phyloP scores from a whole-genome alignment of 2,329 filamentous ascomycete species.

The Eurotiales sp. region DNA sequence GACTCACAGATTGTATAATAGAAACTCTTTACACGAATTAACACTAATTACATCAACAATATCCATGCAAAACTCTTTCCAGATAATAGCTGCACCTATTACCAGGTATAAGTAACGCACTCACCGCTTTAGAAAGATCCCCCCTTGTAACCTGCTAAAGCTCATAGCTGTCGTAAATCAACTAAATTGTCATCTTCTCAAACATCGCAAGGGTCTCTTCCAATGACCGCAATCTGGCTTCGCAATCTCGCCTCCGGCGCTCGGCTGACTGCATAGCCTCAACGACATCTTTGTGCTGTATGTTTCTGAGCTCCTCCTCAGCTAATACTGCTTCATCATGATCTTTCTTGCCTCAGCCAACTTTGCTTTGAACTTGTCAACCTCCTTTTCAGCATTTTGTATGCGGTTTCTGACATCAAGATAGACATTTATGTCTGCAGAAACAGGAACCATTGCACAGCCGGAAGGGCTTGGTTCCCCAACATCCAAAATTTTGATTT shows the following conservation, averaged over 20 bases:
- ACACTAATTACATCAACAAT: too few species aligned
- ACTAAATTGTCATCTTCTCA: too few species aligned
- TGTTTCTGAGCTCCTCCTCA: not conserved
- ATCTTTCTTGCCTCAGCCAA: slow-evolving; percentile 8
- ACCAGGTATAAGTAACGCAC: too few species aligned
- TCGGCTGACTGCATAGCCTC: not conserved
- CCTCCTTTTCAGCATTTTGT: slow-evolving; percentile 13
- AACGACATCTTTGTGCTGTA: not conserved
- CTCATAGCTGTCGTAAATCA: too few species aligned
- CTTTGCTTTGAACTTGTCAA: slow-evolving; percentile 6
- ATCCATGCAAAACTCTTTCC: too few species aligned
- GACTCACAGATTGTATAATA: too few species aligned
- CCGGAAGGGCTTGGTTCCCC: slow-evolving; percentile 53
- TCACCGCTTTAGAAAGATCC: too few species aligned
- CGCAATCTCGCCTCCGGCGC: not conserved
- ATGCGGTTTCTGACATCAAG: slow-evolving; percentile 55
- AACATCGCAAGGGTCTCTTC: slow-evolving; percentile 15
- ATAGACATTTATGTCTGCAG: slow-evolving; percentile 70
- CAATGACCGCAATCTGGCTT: slow-evolving; percentile 2
- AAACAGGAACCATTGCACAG: slow-evolving; percentile 75
- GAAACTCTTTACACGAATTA: too few species aligned
- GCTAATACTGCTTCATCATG: not conserved
- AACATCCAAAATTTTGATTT: slow-evolving; percentile 7
- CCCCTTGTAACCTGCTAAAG: too few species aligned
- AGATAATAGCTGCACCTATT: too few species aligned